Conservation (phyloP, 2,329 filamentous ascomycete species). For the Phaeosphaeriaceae sp. region DNA sequence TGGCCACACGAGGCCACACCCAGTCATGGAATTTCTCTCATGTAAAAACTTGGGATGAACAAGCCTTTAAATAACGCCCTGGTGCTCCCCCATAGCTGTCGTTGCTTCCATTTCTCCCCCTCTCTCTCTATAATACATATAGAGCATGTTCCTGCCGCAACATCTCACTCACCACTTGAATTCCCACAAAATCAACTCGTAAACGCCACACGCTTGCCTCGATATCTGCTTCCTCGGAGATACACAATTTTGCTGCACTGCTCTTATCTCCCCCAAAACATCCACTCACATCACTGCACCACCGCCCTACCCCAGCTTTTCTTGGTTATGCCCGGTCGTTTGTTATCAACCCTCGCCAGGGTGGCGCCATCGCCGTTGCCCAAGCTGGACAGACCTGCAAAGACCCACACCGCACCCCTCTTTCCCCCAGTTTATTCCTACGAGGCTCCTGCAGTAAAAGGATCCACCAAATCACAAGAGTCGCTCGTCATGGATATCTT, state of each 20-base stretch:
- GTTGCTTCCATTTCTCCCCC: conserved; percentile 4
- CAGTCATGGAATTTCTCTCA: conserved; percentile 43
- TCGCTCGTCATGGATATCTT: conserved; percentile 49
- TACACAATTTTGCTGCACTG: conserved; percentile 8
- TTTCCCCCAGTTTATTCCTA: conserved; percentile 46
- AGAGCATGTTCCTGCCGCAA: conserved; percentile 44
- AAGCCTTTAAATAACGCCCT: conserved; percentile 32
- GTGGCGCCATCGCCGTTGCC: conserved; percentile 41
- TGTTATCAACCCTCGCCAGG: conserved; percentile 42
- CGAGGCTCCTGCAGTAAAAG: conserved; percentile 36
- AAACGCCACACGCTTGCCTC: conserved; percentile 16
- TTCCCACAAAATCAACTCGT: conserved; percentile 45
- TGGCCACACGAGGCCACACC: conserved; percentile 22
- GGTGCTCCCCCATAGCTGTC: conserved; percentile 17
- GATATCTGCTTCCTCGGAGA: conserved; percentile 17
- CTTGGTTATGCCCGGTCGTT: conserved; percentile 45
- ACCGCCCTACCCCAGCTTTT: conserved; percentile 39
- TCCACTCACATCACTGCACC: conserved; percentile 20
- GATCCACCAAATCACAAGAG: conserved; percentile 38
- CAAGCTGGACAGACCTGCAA: conserved; percentile 31
- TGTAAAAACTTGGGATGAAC: conserved; percentile 25
- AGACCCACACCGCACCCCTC: conserved; percentile 28
- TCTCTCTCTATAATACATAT: too few species aligned
- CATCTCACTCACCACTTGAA: conserved; percentile 38
- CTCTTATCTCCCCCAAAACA: conserved; percentile 18